phyloP scores from a whole-genome alignment of 2,329 filamentous ascomycete species.

The Phaeosphaeriaceae sp. region DNA sequence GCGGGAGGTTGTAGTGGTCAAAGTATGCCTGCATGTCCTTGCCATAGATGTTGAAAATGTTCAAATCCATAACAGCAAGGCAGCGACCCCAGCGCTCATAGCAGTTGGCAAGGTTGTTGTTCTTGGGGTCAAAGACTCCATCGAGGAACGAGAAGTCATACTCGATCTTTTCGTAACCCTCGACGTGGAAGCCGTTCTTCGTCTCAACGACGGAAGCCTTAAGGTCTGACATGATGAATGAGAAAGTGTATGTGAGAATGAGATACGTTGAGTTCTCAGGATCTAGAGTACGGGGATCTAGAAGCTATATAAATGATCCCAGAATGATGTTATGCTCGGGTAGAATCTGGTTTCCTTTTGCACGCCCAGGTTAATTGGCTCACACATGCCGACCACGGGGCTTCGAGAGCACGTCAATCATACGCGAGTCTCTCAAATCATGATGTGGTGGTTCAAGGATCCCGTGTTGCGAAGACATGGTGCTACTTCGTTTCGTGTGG shows the following conservation, averaged over 20 bases:
- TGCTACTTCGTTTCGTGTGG: constrained; percentile 21
- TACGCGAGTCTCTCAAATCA: constrained; percentile 26
- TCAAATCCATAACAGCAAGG: constrained; percentile 73
- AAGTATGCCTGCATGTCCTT: constrained; percentile 72
- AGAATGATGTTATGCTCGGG: constrained; percentile 17
- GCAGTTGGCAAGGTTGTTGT: constrained; percentile 68
- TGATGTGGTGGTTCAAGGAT: constrained; percentile 26
- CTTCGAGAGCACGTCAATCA: constrained; percentile 34
- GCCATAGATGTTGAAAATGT: constrained; percentile 74
- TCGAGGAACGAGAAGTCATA: constrained; percentile 79
- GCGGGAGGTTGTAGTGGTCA: constrained; percentile 65
- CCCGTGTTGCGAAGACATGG: constrained; percentile 31
- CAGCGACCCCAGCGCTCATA: constrained; percentile 71
- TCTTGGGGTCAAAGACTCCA: constrained; percentile 68
- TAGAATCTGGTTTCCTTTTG: constrained; percentile 18
- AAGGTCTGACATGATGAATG: constrained; percentile 67
- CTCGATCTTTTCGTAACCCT: constrained; percentile 77
- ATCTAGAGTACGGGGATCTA: constrained; percentile 13
- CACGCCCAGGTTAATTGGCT: constrained; percentile 30
- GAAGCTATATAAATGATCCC: constrained; percentile 26
- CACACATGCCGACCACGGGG: constrained; percentile 20
- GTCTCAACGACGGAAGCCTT: constrained; percentile 71
- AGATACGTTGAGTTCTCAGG: constrained; percentile 35
- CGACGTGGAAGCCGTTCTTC: constrained; percentile 70
- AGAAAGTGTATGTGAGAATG: constrained; percentile 9